phyloP scores from a whole-genome alignment of 2,329 filamentous ascomycete genomes.

The Fusarium longipes region DNA sequence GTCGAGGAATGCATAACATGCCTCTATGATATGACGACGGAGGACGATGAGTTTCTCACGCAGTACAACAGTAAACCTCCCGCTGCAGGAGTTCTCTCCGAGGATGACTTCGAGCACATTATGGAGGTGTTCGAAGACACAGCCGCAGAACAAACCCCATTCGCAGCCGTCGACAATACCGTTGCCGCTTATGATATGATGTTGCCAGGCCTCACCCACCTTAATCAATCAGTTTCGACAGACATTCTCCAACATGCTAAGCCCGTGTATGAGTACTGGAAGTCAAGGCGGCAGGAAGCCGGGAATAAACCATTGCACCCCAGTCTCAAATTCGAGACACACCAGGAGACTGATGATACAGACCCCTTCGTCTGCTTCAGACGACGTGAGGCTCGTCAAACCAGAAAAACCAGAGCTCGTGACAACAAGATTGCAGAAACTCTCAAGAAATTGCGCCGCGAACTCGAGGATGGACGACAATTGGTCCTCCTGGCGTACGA shows the following conservation, averaged over 20 bases:
- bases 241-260: slow-evolving; percentile 70
- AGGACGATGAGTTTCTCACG: slow-evolving; percentile 88
- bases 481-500: slow-evolving; percentile 81
- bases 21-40: slow-evolving; percentile 92
- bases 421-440: slow-evolving; percentile 96
- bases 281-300: slow-evolving; percentile 71
- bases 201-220: slow-evolving; percentile 71
- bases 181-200: slow-evolving; percentile 82
- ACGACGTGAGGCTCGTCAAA: slow-evolving; percentile 91
- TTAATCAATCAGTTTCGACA: slow-evolving; percentile 56
- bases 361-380: slow-evolving; percentile 99
- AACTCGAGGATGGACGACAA: slow-evolving; percentile 88
- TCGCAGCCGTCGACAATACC: slow-evolving; percentile 88
- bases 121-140: slow-evolving; percentile 96
- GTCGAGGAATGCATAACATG: slow-evolving; percentile 94
- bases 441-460: slow-evolving; percentile 87
- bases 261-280: slow-evolving; percentile 92
- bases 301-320: slow-evolving; percentile 81
- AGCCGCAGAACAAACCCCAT: slow-evolving; percentile 84
- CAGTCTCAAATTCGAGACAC: slow-evolving; percentile 90
- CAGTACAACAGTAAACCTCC: slow-evolving; percentile 83
- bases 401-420: slow-evolving; percentile 91
- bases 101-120: slow-evolving; percentile 92
- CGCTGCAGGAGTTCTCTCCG: slow-evolving; percentile 74
- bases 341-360: slow-evolving; percentile 92